Percentiles rank a stretch among this genome's conserved stretches.
phyloP scores from a whole-genome alignment of 768 basidiomycete species.

The Aureoboletus auriporus region DNA sequence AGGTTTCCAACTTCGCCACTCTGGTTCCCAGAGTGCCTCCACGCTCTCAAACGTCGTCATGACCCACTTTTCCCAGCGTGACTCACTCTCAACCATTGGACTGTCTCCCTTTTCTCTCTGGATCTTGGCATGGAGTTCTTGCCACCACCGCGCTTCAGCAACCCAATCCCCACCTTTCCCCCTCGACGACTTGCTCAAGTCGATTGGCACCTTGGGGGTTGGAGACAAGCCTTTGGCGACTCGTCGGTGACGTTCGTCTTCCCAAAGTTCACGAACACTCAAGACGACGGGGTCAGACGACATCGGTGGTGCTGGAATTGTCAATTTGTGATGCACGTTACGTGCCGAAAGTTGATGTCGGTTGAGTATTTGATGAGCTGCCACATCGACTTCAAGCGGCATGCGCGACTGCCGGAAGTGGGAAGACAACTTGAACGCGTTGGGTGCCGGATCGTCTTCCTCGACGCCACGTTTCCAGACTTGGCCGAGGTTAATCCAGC shows the following conservation, averaged over 20 bases:
- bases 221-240: conserved; percentile 62
- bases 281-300: conserved; percentile 73
- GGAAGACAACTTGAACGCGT: conserved; percentile 46
- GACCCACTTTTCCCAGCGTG: conserved; percentile 66
- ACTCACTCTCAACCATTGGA: conserved; percentile 17
- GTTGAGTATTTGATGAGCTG: conserved; percentile 83
- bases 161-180: conserved; percentile 60
- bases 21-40: conserved; percentile 77
- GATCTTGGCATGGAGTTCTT: conserved; percentile 61
- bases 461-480: conserved; percentile 55
- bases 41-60: conserved; percentile 90
- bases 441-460: conserved; percentile 11
- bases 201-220: conserved; percentile 68
- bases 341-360: conserved; percentile 62
- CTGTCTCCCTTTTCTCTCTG: conserved; percentile 38
- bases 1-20: conserved; percentile 58
- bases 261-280: conserved; percentile 93
- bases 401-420: conserved; percentile 63
- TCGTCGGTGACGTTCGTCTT: conserved; percentile 85
- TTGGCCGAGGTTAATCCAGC: conserved; percentile 73
- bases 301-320: conserved; percentile 51
- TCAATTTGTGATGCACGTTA: conserved; percentile 59
- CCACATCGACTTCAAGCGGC: conserved; percentile 81
- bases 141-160: conserved; percentile 73
- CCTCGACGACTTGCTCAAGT: conserved; percentile 62